phyloP scores from a whole-genome alignment of 1,284 basidiomycete species.

The Malassezia dermatis region DNA sequence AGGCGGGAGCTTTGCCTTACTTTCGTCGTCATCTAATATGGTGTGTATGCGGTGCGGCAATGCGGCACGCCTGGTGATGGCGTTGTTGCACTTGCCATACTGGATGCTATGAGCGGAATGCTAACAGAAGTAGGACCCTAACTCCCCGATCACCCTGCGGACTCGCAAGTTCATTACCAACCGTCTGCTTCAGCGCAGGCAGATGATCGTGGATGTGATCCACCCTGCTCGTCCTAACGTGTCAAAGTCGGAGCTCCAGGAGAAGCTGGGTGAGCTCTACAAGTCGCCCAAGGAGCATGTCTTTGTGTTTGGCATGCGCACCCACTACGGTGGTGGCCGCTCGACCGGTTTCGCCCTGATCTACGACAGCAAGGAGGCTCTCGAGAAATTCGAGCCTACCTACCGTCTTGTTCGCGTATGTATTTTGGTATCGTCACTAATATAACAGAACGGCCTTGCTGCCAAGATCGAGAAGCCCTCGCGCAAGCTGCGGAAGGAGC shows the following conservation, averaged over 20 bases:
- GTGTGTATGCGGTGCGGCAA: not conserved
- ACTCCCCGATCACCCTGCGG: slow-evolving; percentile 87
- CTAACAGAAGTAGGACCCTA: slow-evolving; percentile 54
- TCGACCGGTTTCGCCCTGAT: slow-evolving; percentile 92
- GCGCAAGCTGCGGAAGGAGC: slow-evolving; percentile 97
- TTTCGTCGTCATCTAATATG: slow-evolving; percentile 18
- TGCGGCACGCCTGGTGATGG: not conserved
- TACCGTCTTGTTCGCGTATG: slow-evolving; percentile 87
- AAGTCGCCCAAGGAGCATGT: slow-evolving; percentile 58
- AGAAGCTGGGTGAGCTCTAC: slow-evolving; percentile 72
- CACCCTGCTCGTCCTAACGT: slow-evolving; percentile 93
- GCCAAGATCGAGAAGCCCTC: slow-evolving; percentile 81
- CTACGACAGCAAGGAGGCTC: slow-evolving; percentile 88
- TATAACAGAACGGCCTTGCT: slow-evolving; percentile 63
- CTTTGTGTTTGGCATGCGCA: slow-evolving; percentile 58
- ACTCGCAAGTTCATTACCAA: slow-evolving; percentile 99
- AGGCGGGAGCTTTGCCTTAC: slow-evolving; percentile 1
- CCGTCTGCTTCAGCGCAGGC: slow-evolving; percentile 79
- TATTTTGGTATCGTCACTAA: slow-evolving; percentile 25
- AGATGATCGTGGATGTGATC: slow-evolving; percentile 74
- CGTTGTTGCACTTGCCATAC: not conserved
- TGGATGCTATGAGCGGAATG: not conserved
- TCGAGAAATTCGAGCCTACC: slow-evolving; percentile 78
- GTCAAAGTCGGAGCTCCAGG: slow-evolving; percentile 79
- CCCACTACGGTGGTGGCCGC: slow-evolving; percentile 95